Evolutionary conservation across 805 yeast genomes (phyloP).

Genomic region (Scheffersomyces amazonensis): DNA sequence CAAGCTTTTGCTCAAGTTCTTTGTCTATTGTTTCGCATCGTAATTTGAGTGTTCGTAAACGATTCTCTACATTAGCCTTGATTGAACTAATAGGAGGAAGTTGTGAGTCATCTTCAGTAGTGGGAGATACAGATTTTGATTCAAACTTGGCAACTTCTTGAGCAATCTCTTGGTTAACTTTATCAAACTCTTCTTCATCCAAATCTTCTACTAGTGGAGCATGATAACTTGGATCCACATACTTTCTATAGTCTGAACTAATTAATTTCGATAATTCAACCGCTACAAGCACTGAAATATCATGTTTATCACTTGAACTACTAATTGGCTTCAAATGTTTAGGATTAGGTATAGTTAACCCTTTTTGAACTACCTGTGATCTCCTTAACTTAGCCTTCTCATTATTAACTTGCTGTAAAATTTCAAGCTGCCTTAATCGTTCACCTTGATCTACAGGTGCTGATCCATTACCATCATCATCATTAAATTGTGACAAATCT

Average conservation of each 20-base stretch:
- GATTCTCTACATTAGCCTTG: no score
- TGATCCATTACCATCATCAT: conserved; percentile 27
- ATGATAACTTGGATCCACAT: conserved; percentile 15
- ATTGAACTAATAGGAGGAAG: no score
- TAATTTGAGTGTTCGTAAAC: no score
- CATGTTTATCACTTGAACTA: not conserved
- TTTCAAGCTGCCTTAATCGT: conserved; percentile 17
- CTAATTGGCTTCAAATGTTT: not conserved
- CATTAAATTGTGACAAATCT: conserved; percentile 17
- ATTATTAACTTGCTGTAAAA: conserved; percentile 21
- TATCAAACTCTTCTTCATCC: conserved; percentile 21
- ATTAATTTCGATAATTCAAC: conserved; percentile 34
- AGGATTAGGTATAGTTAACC: conserved; percentile 41
- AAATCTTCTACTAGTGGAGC: conserved; percentile 24
- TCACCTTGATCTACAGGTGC: conserved; percentile 19
- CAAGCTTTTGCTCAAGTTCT: no score
- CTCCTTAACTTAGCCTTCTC: conserved; percentile 33
- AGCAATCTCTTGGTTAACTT: conserved; percentile 17
- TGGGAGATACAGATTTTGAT: no score
- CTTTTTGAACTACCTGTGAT: conserved; percentile 47
- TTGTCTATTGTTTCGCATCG: no score
- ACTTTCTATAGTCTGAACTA: conserved; percentile 39
- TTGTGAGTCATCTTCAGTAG: no score
- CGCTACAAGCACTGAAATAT: conserved; percentile 1
- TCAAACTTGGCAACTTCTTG: conserved; percentile 1